Conservation (phyloP, 495 filamentous ascomycete species). For the Aspergillus campestris region DNA sequence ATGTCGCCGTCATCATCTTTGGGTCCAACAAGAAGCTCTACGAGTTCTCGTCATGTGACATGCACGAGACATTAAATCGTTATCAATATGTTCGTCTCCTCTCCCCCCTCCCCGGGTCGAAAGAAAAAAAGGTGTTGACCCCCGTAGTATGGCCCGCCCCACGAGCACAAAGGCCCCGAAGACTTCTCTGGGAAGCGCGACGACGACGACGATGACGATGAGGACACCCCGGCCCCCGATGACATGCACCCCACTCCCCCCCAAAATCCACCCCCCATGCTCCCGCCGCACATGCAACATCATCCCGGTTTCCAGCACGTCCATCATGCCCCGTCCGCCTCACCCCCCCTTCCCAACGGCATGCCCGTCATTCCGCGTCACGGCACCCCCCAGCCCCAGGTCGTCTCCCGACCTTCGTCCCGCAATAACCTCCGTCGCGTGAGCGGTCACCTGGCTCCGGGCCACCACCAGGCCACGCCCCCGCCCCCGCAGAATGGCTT, state of each 20-base stretch:
- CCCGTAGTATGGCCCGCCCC: slow-evolving; percentile 74
- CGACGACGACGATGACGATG: slow-evolving; percentile 82
- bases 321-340: slow-evolving; percentile 77
- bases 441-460: slow-evolving; percentile 66
- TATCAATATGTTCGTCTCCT: slow-evolving; percentile 74
- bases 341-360: slow-evolving; percentile 81
- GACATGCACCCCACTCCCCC: slow-evolving; percentile 42
- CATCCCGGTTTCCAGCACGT: slow-evolving; percentile 70
- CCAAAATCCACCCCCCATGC: slow-evolving; percentile 48
- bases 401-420: slow-evolving; percentile 70
- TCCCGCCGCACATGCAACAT: slow-evolving; percentile 68
- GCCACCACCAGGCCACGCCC: slow-evolving; percentile 48
- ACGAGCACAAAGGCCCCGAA: slow-evolving; percentile 91
- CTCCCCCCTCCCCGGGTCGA: not conserved
- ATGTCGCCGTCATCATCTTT: slow-evolving; percentile 97
- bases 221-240: slow-evolving; percentile 54
- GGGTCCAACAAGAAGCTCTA: slow-evolving; percentile 97
- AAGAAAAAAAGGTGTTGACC: not conserved
- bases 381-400: slow-evolving; percentile 72
- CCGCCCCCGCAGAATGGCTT: slow-evolving; percentile 66
- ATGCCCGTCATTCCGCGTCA: slow-evolving; percentile 62
- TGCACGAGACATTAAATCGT: slow-evolving; percentile 76
- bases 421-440: slow-evolving; percentile 67
- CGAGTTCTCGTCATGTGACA: slow-evolving; percentile 91
- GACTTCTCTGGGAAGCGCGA: slow-evolving; percentile 85